phyloP scores from a whole-genome alignment of 1,139 yeast species.

The Pichia cactophila region DNA sequence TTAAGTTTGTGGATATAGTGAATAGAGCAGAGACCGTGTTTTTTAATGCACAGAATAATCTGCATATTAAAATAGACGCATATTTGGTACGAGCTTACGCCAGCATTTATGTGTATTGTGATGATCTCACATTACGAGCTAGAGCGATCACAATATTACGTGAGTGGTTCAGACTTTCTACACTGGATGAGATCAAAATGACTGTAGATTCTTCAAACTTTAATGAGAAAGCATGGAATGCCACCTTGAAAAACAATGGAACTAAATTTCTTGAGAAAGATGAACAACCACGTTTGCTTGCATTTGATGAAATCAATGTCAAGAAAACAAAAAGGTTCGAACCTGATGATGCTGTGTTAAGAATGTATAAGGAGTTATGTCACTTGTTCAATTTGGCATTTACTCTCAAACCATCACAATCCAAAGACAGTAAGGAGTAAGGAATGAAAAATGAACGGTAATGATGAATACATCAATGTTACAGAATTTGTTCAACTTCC shows the following conservation, averaged over 20 bases:
- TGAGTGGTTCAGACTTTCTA: constrained; percentile 26
- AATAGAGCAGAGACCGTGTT: constrained; percentile 19
- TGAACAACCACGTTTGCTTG: constrained; percentile 3
- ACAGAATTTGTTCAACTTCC: no score
- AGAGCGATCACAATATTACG: constrained; percentile 24
- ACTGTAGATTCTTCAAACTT: constrained; percentile 6
- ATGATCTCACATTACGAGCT: constrained; percentile 20
- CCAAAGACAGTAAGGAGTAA: neutral
- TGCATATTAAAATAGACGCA: constrained; percentile 17
- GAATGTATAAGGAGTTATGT: constrained; percentile 19
- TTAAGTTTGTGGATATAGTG: constrained; percentile 14
- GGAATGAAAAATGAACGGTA: no score
- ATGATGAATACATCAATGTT: no score
- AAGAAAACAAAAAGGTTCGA: constrained; percentile 19
- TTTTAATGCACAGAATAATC: constrained; percentile 16
- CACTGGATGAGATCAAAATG: constrained; percentile 17
- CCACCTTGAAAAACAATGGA: neutral
- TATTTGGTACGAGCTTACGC: constrained; percentile 20
- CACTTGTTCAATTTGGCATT: constrained; percentile 14
- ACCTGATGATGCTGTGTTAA: constrained; percentile 17
- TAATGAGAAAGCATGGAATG: constrained; percentile 2
- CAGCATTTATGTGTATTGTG: constrained; percentile 21
- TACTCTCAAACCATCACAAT: constrained; percentile 3
- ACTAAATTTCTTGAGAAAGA: neutral
- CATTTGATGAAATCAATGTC: constrained; percentile 16